Base-by-base conservation (phyloP, 2,329 filamentous ascomycete species). In the Paramyrothecium sp. region DNA sequence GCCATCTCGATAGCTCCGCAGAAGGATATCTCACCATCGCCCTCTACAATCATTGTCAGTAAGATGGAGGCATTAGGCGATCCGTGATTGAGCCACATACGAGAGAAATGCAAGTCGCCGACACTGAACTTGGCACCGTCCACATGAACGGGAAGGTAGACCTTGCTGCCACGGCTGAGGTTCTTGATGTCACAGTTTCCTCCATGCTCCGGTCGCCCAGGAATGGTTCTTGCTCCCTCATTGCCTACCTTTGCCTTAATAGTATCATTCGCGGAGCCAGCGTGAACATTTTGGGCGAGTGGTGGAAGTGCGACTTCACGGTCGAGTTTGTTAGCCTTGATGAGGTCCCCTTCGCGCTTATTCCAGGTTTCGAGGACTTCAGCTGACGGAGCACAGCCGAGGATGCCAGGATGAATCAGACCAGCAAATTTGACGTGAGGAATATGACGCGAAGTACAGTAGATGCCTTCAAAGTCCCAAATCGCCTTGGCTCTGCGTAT, bases 181-280 rank as follows among this genome's bases (percentile, higher is more conserved):
- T 95, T 95, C 77, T 96, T 96, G 73, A 96, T 95, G 64, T 97
- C 92, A 69, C 91, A 95, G 67, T 96, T 96, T 0, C 92, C 93
- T 16, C 93, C 93, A 65, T 96, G 90, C 67, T 96, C 92, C 0
- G 92, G 91, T 0, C 92, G 80, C 2, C 92, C 88, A 0, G 92
- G 92, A 51, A 97, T 89, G 0, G 93, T 97, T 41, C 93, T 77
- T 1, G 93, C 93, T 1, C 92, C 92, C 67, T 97, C 91, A 12
- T 74, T 79, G 0, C 85, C 91, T 21, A 97, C 82, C 68, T 86
- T 91, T 44, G 81, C 81, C 62, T 83, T 87, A 30, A 90, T 67
- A 0, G 79, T 78, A 0, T 75, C 81, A 0, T 78, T 75, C 0
- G 88, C 89, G 8, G 74, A 75, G 3, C 92, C 92, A 0, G 89